Evolutionary conservation across 208 protist species (phyloP).

Genomic region (Leishmania turanica): DNA sequence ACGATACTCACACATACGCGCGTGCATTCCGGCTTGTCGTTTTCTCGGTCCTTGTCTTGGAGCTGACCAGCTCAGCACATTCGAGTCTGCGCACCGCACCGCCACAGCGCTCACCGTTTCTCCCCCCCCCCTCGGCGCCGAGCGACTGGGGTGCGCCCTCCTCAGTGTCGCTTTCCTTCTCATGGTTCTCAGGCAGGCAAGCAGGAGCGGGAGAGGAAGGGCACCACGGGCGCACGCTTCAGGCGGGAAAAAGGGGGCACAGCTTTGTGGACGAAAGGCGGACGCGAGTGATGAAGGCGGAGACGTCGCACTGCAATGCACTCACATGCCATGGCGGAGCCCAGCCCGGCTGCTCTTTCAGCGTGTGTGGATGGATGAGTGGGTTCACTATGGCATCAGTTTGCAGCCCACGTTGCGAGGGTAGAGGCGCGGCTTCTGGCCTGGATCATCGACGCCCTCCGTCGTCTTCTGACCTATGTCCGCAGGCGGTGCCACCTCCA

Average conservation of each 20-base stretch:
- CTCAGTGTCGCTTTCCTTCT: background rate
- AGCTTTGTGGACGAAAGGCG: background rate
- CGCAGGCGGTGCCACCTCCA: slow-evolving; percentile 80
- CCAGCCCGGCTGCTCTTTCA: background rate
- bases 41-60: background rate
- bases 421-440: slow-evolving; percentile 85
- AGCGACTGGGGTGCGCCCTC: background rate
- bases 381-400: slow-evolving; percentile 70
- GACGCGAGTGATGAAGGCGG: background rate
- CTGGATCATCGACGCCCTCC: slow-evolving; percentile 90
- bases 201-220: background rate
- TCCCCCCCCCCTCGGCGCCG: background rate
- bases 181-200: background rate
- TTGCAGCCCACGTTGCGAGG: slow-evolving; percentile 88
- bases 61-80: background rate
- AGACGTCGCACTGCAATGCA: background rate
- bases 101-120: background rate
- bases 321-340: background rate
- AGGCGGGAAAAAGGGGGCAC: background rate
- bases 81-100: background rate
- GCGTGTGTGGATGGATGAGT: background rate
- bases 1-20: background rate
- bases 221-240: background rate
- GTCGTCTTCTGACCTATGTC: slow-evolving; percentile 85
- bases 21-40: background rate